Percentiles rank a stretch among this genome's conserved stretches.
phyloP scores from a whole-genome alignment of 352 stramenopile genomes.

The Phytophthora syringae region DNA sequence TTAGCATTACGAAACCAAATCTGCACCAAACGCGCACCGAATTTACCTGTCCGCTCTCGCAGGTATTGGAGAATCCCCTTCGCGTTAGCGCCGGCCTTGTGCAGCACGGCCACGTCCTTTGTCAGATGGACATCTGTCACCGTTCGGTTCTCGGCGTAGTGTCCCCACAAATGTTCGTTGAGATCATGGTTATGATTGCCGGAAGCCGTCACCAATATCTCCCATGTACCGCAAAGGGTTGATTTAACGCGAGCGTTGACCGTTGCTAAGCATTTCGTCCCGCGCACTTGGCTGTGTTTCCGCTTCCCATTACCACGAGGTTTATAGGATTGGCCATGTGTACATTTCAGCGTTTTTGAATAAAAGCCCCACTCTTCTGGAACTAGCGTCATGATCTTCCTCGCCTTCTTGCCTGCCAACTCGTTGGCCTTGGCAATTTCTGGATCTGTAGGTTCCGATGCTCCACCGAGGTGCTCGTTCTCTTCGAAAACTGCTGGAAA shows the following conservation, averaged over 20 bases:
- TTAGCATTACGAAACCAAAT: neutral
- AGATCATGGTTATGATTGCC: conserved; percentile 8
- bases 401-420: neutral
- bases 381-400: neutral
- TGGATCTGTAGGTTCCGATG: neutral
- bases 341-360: conserved; percentile 7
- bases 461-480: neutral
- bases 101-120: neutral
- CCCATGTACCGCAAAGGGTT: neutral
- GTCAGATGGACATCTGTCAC: neutral
- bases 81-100: neutral
- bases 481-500: conserved; percentile 17
- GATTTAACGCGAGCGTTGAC: neutral
- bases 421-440: neutral
- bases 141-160: neutral
- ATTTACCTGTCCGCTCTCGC: neutral
- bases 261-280: neutral
- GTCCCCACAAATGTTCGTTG: conserved; percentile 5
- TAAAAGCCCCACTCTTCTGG: neutral
- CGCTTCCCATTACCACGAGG: no score
- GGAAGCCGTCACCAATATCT: neutral
- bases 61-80: conserved; percentile 8
- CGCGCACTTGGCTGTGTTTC: conserved; percentile 3
- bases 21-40: neutral
- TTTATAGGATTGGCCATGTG: conserved; percentile 1